Conservation (phyloP, 768 basidiomycete genomes). For the Psilocybe cyanescens region DNA sequence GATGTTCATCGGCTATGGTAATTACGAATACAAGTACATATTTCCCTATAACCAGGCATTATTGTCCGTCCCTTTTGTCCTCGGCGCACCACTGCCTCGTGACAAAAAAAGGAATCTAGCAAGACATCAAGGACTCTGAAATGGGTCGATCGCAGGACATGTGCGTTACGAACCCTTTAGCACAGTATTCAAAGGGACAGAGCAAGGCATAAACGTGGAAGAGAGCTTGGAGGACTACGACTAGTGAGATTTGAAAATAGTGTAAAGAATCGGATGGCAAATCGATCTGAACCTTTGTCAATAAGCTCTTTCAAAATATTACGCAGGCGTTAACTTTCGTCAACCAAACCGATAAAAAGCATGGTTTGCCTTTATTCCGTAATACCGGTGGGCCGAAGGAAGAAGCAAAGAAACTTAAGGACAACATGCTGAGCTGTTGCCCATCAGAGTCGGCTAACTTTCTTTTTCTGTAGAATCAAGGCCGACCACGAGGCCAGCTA, state of each 20-base stretch:
- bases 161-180: slow-evolving; percentile 4
- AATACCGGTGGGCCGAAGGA: slow-evolving; percentile 1
- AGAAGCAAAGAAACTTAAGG: not conserved
- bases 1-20: slow-evolving; percentile 12
- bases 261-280: slow-evolving; percentile 9
- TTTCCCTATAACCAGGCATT: slow-evolving; percentile 8
- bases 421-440: not conserved
- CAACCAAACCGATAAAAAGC: no score
- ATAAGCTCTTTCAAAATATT: slow-evolving; percentile 7
- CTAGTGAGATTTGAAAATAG: slow-evolving; percentile 16
- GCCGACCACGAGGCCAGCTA: slow-evolving; percentile 10
- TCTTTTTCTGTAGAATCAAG: slow-evolving; percentile 12
- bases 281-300: slow-evolving; percentile 12
- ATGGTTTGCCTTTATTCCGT: not conserved
- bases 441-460: slow-evolving; percentile 7
- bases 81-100: slow-evolving; percentile 1
- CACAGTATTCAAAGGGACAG: slow-evolving; percentile 11
- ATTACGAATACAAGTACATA: slow-evolving; percentile 19
- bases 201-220: slow-evolving; percentile 8
- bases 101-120: slow-evolving; percentile 2
- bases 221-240: slow-evolving; percentile 12
- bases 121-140: slow-evolving; percentile 6
- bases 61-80: not conserved
- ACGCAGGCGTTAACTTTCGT: not conserved
- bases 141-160: slow-evolving; percentile 6